Conservation (phyloP, 2,329 filamentous ascomycete genomes). For the Lomentospora prolificans region DNA sequence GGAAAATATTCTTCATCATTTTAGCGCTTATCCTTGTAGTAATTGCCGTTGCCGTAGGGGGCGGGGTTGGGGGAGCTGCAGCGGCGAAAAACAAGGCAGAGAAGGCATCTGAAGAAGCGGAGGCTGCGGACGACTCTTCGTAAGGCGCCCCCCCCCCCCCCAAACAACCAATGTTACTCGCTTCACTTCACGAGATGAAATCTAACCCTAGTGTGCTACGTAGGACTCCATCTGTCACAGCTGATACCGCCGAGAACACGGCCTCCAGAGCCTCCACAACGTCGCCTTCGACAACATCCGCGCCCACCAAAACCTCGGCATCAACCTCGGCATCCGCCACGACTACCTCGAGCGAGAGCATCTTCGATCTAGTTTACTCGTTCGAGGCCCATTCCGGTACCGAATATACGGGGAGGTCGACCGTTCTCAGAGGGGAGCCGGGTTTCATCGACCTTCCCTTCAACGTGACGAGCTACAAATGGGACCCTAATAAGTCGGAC, state of each 20-base stretch:
- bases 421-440: neutral
- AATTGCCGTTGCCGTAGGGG: constrained; percentile 2
- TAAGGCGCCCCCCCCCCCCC: neutral
- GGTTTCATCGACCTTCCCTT: constrained; percentile 10
- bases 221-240: neutral
- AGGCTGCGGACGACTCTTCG: neutral
- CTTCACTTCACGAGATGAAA: too few relatives aligned
- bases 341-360: neutral
- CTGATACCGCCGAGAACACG: neutral
- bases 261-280: neutral
- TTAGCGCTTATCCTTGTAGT: neutral
- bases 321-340: neutral
- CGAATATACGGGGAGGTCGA: neutral
- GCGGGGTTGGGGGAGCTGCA: neutral
- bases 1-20: constrained; percentile 1
- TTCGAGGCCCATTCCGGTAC: neutral
- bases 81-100: neutral
- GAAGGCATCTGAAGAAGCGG: neutral
- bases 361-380: neutral
- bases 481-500: constrained; percentile 3
- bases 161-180: too few relatives aligned
- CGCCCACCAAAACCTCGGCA: neutral
- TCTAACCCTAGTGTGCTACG: too few relatives aligned
- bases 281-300: too few relatives aligned
- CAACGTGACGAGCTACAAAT: constrained; percentile 10